Evolutionary conservation across 2,329 filamentous ascomycete genomes (phyloP), one percentile per base, ranked within the genome.

Genomic region (Fusarium sp.): DNA sequence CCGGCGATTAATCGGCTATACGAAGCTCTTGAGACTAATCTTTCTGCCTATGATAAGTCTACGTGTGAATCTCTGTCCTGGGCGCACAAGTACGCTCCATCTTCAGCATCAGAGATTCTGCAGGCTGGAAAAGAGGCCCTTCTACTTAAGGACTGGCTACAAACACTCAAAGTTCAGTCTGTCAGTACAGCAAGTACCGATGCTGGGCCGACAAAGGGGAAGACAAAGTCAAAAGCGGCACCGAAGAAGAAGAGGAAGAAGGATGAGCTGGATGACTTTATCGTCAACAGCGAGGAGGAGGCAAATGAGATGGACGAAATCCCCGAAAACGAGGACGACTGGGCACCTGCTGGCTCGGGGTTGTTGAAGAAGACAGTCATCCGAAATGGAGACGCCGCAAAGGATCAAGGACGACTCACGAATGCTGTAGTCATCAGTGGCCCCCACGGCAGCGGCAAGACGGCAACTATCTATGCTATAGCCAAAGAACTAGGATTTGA

Each of bases 401-500:
- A 83, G 61, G 82, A 84, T 9, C 74, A 78, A 14, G 75, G 79
- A 45, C 88, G 87, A 48, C 77, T 91, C 33, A 86, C 86, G 51
- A 98, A 98, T 79, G 88, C 91, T 0, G 88, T 98, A n/a, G 83
- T 99, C 9, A 84, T 99, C 33, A 98, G 94, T 74, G 96, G 96
- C 0, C 94, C 95, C 4, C 86, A 92, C 71, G 96, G 96, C 1
- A 95, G 92, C 76, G 97, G 96, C 4, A 99, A 99, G 81, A 97
- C 95, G 14, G 95, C 97, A 7, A 90, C 94, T 2, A 92, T 98
- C 0, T 95, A 97, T 78, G 96, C 96, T 6, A 92, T 95, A 42
- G 95, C 96, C 6, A 95, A 93, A 75, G 95, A 99, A 79, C 85
- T 98, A 17, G 94, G 88, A 2, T 98, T 97, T 75, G 95, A 97